Percentiles rank a stretch among this genome's conserved stretches.
These are phyloP conservation scores for Colletotrichum trifolii DNA, from an alignment of 2,329 filamentous ascomycete genomes.

Conservation along the genomic window DNA sequence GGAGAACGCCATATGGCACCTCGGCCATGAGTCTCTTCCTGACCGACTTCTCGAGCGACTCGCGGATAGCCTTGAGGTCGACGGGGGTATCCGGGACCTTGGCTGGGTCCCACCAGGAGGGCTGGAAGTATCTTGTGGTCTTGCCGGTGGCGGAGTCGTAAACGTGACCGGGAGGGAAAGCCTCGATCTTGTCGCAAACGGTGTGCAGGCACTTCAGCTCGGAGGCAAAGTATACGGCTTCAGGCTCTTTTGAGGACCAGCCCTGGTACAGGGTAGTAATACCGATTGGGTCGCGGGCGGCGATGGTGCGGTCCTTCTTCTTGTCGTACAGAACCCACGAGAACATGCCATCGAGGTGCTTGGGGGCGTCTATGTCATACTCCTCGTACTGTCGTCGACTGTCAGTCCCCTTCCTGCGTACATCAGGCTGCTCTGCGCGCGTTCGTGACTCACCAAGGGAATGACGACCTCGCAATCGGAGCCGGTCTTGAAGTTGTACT, in stretches of 20 bases:
- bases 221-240: conserved; percentile 93
- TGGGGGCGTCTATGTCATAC: conserved; percentile 90
- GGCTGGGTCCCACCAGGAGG: conserved; percentile 88
- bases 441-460: conserved; percentile 76
- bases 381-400: conserved; percentile 78
- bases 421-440: neutral
- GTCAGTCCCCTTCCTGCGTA: conserved; percentile 16
- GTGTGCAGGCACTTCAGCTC: conserved; percentile 94
- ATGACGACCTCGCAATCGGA: conserved; percentile 99
- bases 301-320: conserved; percentile 89
- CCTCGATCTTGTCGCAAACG: conserved; percentile 93
- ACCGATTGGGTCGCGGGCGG: conserved; percentile 95
- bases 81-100: conserved; percentile 83
- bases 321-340: conserved; percentile 99
- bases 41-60: conserved; percentile 88
- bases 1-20: conserved; percentile 94
- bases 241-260: conserved; percentile 84
- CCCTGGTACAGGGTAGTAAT: conserved; percentile 98
- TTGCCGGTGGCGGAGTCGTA: conserved; percentile 93
- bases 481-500: conserved; percentile 97
- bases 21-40: conserved; percentile 98
- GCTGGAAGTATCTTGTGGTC: conserved; percentile 89
- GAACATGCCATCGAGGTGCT: conserved; percentile 98
- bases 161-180: conserved; percentile 94
- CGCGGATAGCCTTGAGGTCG: conserved; percentile 84